Base-by-base conservation (phyloP, 768 basidiomycete genomes). In the Candolleomyces efflorescens region DNA sequence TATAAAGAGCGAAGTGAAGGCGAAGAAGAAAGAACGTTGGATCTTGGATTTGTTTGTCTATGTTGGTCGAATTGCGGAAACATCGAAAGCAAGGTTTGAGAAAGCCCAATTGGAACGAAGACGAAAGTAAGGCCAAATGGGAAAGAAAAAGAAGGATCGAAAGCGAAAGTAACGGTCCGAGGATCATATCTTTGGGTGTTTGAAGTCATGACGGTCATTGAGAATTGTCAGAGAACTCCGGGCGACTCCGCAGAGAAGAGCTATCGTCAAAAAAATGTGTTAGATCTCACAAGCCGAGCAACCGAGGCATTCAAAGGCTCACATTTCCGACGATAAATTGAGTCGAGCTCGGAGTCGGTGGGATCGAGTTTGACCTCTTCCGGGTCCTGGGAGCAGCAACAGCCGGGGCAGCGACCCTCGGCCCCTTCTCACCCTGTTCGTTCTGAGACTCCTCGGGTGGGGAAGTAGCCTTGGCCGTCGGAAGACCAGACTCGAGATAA, bases 231-330 rank as follows among this genome's bases (percentile, higher is more conserved):
- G 41, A 75, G 65, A 53, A 70, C 69, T 22, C 74, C 73, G 22
- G 75, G 76, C 44, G 73, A 75, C 66, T 77, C 76, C 18, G 76
- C 76, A 53, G 76, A 71, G 64, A 77, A 76, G 11, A 76, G 62
- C 75, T 76, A 56, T 5, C 6, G 17, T 38, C 22, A 56, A 43
- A 24, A 27, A 41, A n/a, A 27, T n/a, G n/a, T n/a, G 57, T 45
- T 18, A 22, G 52, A 32, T 10, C 44, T 37, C 32, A 60, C 48
- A 37, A n/a, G 12, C n/a, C 18, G 36, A 50, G 44, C 17, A n/a
- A 9, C n/a, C 18, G 36, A 50, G 44, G 11, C 41, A 43, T 43
- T 5, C 2, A 36, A 17, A 39, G 44, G 64, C 70, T 62, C 60
- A 73, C 72, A 56, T 63, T 66, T 39, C 66, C 69, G 17, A 71